phyloP scores from a whole-genome alignment of 1,284 basidiomycete genomes.

The Phenoliferia sp. region DNA sequence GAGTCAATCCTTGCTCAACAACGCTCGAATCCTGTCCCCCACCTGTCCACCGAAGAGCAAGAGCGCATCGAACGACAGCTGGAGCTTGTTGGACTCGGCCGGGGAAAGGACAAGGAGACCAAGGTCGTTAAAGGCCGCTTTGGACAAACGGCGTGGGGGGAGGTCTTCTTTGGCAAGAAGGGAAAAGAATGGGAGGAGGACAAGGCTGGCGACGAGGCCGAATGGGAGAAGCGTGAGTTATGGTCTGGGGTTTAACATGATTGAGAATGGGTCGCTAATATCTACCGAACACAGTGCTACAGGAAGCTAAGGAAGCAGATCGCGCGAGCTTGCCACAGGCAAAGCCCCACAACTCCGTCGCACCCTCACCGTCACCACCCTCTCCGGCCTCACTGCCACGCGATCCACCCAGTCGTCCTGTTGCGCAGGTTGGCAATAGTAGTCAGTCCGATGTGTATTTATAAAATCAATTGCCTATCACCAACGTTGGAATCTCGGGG shows the following conservation, averaged over 20 bases:
- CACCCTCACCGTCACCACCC: background rate
- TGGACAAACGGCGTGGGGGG: slow-evolving; percentile 29
- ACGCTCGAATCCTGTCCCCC: slow-evolving; percentile 58
- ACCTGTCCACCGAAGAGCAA: slow-evolving; percentile 77
- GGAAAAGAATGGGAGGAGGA: slow-evolving; percentile 23
- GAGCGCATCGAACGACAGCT: slow-evolving; percentile 88
- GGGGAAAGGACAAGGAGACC: slow-evolving; percentile 13
- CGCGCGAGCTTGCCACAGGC: background rate
- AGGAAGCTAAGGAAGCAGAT: background rate
- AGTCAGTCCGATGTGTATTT: background rate
- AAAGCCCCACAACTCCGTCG: background rate
- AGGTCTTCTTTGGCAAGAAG: slow-evolving; percentile 34
- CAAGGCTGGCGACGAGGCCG: slow-evolving; percentile 22
- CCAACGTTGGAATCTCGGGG: too few species aligned
- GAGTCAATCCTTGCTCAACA: slow-evolving; percentile 47
- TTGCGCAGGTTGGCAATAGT: too few species aligned
- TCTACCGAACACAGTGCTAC: background rate
- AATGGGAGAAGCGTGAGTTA: slow-evolving; percentile 32
- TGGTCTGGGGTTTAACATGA: background rate
- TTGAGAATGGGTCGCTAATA: background rate
- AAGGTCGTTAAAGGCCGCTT: slow-evolving; percentile 1
- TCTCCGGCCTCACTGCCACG: background rate
- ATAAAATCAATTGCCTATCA: too few species aligned
- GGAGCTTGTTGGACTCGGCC: slow-evolving; percentile 34
- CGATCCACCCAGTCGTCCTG: too few species aligned